Conservation (phyloP, 1,284 basidiomycete genomes). For the Cronartium ribicola region DNA sequence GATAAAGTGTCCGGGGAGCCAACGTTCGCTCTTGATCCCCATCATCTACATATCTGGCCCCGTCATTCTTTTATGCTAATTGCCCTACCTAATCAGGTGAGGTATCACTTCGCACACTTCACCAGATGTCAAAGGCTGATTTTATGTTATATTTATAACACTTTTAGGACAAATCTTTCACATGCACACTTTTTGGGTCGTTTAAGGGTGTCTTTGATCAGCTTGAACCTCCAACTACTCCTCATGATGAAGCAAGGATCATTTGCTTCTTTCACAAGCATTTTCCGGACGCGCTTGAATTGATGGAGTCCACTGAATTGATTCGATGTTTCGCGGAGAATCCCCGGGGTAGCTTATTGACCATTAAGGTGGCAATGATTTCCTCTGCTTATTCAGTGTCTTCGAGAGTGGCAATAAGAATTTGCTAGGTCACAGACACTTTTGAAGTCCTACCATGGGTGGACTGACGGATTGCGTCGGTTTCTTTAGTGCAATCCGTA, state of each 20-base stretch:
- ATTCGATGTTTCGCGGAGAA: slow-evolving; percentile 72
- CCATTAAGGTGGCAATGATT: slow-evolving; percentile 68
- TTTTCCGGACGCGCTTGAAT: slow-evolving; percentile 78
- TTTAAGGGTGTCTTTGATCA: slow-evolving; percentile 65
- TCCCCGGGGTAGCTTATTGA: slow-evolving; percentile 82
- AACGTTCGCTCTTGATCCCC: slow-evolving; percentile 78
- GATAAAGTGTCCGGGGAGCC: slow-evolving; percentile 52
- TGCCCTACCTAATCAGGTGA: slow-evolving; percentile 88
- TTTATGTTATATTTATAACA: slow-evolving; percentile 54
- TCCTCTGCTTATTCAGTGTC: background rate
- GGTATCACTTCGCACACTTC: slow-evolving; percentile 44
- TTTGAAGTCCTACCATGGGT: slow-evolving; percentile 12
- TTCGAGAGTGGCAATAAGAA: background rate
- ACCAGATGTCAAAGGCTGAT: background rate
- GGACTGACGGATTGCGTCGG: background rate
- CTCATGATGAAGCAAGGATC: slow-evolving; percentile 62
- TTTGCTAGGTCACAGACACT: background rate
- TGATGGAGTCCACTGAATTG: slow-evolving; percentile 75
- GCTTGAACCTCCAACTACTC: slow-evolving; percentile 50
- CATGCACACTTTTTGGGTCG: slow-evolving; percentile 81
- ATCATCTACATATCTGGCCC: slow-evolving; percentile 98
- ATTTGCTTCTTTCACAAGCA: slow-evolving; percentile 72
- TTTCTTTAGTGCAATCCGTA: slow-evolving; percentile 69
- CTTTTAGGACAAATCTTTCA: slow-evolving; percentile 60
- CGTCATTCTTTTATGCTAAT: slow-evolving; percentile 98